Percentiles rank a stretch among this genome's conserved stretches.
Evolutionary conservation across 495 filamentous ascomycete genomes (phyloP).

Genomic region (Baudoinia panamericana): DNA sequence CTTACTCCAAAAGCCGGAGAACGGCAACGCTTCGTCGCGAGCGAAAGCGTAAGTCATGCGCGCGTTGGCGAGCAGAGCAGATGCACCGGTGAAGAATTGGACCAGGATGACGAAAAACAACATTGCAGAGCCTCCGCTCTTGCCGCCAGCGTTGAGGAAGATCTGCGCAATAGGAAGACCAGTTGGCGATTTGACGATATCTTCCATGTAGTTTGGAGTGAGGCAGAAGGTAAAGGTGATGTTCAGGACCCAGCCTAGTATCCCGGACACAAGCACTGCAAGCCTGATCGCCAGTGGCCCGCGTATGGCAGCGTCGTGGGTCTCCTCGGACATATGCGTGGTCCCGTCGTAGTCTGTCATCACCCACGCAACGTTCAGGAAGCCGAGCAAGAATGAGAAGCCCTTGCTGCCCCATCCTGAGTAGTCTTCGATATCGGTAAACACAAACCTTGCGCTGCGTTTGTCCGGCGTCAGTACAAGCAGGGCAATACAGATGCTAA

Average conservation of each 20-base stretch:
- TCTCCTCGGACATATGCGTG: slow-evolving; percentile 66
- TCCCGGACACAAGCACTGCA: slow-evolving; percentile 53
- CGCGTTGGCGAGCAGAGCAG: slow-evolving; percentile 57
- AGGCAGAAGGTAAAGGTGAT: slow-evolving; percentile 59
- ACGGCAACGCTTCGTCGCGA: slow-evolving; percentile 54
- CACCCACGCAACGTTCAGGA: slow-evolving; percentile 55
- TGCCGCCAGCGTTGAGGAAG: slow-evolving; percentile 54
- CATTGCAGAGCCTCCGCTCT: slow-evolving; percentile 48
- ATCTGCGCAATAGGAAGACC: slow-evolving; percentile 59
- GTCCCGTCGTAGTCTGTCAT: slow-evolving; percentile 70
- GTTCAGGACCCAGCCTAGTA: slow-evolving; percentile 52
- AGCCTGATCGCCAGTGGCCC: slow-evolving; percentile 52
- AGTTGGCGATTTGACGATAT: slow-evolving; percentile 46
- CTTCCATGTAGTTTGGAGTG: slow-evolving; percentile 42
- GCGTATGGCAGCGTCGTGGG: slow-evolving; percentile 53
- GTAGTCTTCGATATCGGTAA: slow-evolving; percentile 44
- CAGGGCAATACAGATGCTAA: slow-evolving; percentile 47
- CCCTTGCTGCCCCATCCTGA: slow-evolving; percentile 52
- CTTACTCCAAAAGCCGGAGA: slow-evolving; percentile 48
- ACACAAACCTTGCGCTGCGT: slow-evolving; percentile 47
- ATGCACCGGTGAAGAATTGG: slow-evolving; percentile 59
- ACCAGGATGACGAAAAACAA: slow-evolving; percentile 58
- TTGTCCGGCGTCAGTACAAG: slow-evolving; percentile 46
- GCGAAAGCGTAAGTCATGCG: slow-evolving; percentile 64
- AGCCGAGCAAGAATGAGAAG: slow-evolving; percentile 58